Evolutionary conservation across 2,329 filamentous ascomycete genomes (phyloP), one percentile per base, ranked within the genome.

Genomic region (Parastagonospora avenae): DNA sequence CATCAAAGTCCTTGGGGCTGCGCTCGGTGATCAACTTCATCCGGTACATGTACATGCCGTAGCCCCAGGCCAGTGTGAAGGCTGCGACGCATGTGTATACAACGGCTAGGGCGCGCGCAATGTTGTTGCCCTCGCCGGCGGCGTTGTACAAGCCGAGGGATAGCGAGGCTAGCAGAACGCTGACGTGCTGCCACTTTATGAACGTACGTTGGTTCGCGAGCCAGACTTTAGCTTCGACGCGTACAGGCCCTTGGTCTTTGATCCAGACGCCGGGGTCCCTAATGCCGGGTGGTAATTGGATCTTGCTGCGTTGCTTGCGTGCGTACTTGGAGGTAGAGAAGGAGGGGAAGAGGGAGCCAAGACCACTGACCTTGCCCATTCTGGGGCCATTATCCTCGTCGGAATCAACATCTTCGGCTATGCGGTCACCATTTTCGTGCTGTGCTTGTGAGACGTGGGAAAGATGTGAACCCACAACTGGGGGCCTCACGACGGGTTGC

Each of bases 171-270:
- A 99, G 85, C 11, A 99, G 81, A 42, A 99, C 85, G 55, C 86
- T 88, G 66, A 99, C 92, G 73, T 97, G 92, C 79, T 97, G 91
- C 94, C 94, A 99, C 75, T 97, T 97, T 74, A 99, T 88, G 72
- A 97, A 99, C 0, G 94, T 99, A 55, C 94, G 88, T 77, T 99
- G 93, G 75, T 99, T 99, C 47, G 94, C 94, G 50, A 99, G 87
- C 93, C 94, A 99, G 28, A 99, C 93, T 76, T 99, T 99, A 55
- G 91, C 92, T 77, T 99, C 94, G 50, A 99, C 91, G 70, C 92
- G 89, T 59, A 97, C 83, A 31, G 92, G 90, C 2, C 94, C 93
- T 30, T 89, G 84, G 75, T 99, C 95, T 79, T 99, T 99, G 80
- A 99, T 90, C 87, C 93, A 95, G 59, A 86, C 82, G 8, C 83